phyloP scores from a whole-genome alignment of 495 filamentous ascomycete species.

The Chaetomium tenue region DNA sequence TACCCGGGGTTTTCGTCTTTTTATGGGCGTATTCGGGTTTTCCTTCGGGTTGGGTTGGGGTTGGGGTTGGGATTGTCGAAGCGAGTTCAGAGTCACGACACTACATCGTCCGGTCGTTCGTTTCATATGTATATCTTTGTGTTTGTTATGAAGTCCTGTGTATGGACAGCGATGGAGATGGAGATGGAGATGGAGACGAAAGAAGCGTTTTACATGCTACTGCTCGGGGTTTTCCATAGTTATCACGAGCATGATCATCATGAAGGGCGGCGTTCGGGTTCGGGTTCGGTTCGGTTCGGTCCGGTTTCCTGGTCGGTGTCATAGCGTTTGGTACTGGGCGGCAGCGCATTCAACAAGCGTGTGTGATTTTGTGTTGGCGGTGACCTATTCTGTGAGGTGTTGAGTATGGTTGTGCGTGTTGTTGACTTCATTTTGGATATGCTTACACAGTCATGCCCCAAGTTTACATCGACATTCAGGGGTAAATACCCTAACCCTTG shows the following conservation, averaged over 20 bases:
- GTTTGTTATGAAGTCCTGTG: neutral
- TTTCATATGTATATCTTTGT: slow-evolving; percentile 5
- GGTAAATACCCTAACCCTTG: too few species aligned
- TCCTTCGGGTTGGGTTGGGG: neutral
- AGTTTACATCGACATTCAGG: too few species aligned
- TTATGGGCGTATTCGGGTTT: neutral
- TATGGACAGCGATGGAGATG: neutral
- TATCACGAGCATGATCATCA: neutral
- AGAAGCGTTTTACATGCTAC: neutral
- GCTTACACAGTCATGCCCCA: too few species aligned
- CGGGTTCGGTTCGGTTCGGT: neutral
- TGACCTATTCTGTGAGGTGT: neutral
- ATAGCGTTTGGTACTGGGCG: neutral
- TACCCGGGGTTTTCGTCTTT: slow-evolving; percentile 11
- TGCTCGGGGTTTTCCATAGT: neutral
- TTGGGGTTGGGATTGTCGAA: neutral
- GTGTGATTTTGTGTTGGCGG: neutral
- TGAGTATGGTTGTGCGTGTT: neutral
- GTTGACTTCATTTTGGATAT: neutral
- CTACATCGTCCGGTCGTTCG: slow-evolving; percentile 13
- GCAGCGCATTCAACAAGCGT: slow-evolving; percentile 2
- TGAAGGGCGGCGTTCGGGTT: neutral
- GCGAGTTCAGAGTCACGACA: slow-evolving; percentile 12
- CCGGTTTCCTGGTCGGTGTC: neutral
- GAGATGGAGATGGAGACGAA: neutral